phyloP scores from a whole-genome alignment of 1,284 basidiomycete genomes.

The Heterobasidion irregulare region DNA sequence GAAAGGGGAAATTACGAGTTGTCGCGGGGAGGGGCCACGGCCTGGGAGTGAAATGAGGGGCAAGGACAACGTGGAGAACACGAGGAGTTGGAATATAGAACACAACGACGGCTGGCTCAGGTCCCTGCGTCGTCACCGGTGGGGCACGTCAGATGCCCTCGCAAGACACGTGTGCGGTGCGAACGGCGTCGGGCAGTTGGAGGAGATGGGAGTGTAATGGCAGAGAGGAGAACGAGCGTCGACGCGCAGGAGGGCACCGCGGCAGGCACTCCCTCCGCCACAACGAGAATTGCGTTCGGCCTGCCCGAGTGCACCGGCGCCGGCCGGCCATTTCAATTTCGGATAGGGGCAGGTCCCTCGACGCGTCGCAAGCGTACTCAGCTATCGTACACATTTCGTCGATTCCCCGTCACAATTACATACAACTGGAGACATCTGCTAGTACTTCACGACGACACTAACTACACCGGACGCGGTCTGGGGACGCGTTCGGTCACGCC shows the following conservation, averaged over 20 bases:
- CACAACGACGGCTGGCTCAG: not conserved
- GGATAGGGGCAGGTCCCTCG: too few relatives aligned
- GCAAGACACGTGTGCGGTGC: too few relatives aligned
- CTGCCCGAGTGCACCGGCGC: too few relatives aligned
- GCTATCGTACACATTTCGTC: not conserved
- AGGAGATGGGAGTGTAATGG: not conserved
- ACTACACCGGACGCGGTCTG: not conserved
- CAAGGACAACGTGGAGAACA: constrained; percentile 66
- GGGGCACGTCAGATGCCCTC: too few relatives aligned
- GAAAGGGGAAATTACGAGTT: constrained; percentile 11
- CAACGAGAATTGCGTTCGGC: not conserved
- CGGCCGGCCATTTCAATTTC: too few relatives aligned
- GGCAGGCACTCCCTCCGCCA: not conserved
- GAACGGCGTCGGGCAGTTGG: not conserved
- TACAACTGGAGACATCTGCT: not conserved
- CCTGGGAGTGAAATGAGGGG: constrained; percentile 13
- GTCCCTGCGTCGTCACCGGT: not conserved
- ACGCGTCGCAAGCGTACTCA: not conserved
- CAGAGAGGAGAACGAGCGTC: not conserved
- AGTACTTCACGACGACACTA: too few relatives aligned
- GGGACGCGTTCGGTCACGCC: not conserved
- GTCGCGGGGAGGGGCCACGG: constrained; percentile 21
- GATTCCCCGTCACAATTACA: not conserved
- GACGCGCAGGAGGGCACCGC: not conserved
- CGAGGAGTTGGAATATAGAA: constrained; percentile 33